Percentiles rank a stretch among this genome's conserved stretches.
Conservation (phyloP, 75 land plant species). For the Sequoiadendron giganteum region DNA sequence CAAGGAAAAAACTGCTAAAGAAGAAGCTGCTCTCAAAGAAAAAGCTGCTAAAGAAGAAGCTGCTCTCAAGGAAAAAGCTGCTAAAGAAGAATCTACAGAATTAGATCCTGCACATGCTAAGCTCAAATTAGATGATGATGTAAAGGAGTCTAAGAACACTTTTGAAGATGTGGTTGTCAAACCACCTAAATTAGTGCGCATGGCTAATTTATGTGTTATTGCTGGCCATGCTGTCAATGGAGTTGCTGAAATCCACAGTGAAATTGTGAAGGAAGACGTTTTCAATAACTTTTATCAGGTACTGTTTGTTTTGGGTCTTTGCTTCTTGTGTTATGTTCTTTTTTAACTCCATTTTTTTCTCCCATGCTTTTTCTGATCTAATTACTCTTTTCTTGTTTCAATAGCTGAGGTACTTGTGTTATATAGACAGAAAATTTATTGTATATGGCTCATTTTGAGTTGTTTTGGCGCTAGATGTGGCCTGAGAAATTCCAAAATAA, state of each 20-base stretch:
- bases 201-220: slow-evolving; percentile 97
- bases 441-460: background rate
- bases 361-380: background rate
- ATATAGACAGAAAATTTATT: background rate
- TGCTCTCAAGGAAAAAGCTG: slow-evolving; percentile 1
- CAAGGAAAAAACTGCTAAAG: background rate
- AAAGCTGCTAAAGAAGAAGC: slow-evolving; percentile 7
- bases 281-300: slow-evolving; percentile 94
- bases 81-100: slow-evolving; percentile 10
- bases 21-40: background rate
- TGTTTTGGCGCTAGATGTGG: slow-evolving; percentile 63
- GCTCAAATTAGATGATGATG: background rate
- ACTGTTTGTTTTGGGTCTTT: background rate
- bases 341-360: background rate
- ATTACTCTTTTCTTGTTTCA: background rate
- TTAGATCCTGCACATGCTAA: slow-evolving; percentile 28
- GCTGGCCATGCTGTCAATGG: slow-evolving; percentile 97
- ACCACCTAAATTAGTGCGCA: slow-evolving; percentile 68
- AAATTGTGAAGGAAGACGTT: slow-evolving; percentile 92
- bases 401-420: background rate
- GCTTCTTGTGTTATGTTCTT: slow-evolving; percentile 7
- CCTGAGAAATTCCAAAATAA: slow-evolving; percentile 97
- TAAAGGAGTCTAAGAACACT: slow-evolving; percentile 9
- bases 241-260: slow-evolving; percentile 96
- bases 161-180: slow-evolving; percentile 25